Base-by-base conservation (phyloP, 768 basidiomycete species). In the Boletus fagicola region DNA sequence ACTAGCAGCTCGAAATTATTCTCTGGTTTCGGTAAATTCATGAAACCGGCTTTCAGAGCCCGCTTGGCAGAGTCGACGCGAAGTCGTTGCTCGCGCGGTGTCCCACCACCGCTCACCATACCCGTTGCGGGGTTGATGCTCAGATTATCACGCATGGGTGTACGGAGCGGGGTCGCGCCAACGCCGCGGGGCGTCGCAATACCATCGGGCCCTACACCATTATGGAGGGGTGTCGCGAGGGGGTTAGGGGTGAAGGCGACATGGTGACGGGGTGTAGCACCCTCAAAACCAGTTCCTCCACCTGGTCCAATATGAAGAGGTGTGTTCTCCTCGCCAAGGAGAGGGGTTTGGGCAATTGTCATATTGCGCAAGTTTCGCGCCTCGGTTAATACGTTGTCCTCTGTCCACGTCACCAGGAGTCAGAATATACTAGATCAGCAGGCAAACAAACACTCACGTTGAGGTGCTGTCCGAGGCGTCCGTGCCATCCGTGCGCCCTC, bases 321-420 rank as follows among this genome's bases (percentile, higher is more conserved):
- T 0, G 97, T 98, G 72, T 99, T 99, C 74, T 98, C 96, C 49
- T 98, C 93, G 4, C 97, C 97, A 13, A 98, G 82, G 2, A 99
- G 78, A 16, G 97, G 97, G 0, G 97, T 99, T 74, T 98, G 95
- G 4, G 83, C 82, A 43, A 88, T 87, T 12, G 86, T 87, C 93
- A 99, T 91, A 65, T 94, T 96, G 22, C 96, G 89, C 24, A 98
- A 75, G 74, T 98, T 98, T 35, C 95, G 84, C 10, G 96, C 97
- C 72, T 99, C 97, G 58, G 90, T 83, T 81, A 98, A 80, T 42
- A 99, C 85, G 66, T 86, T 95, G 71, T 99, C 97, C 77, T 93
- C 96, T 98, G 65, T n/a, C 55, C 40, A 47, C 47, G 40, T 40
- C 35, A 6, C 53, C 51, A 60, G 18, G 15, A 22, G 18, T 67